Evolutionary conservation across 306 rosid genomes (phyloP).

Genomic region (Pyrus communis): DNA sequence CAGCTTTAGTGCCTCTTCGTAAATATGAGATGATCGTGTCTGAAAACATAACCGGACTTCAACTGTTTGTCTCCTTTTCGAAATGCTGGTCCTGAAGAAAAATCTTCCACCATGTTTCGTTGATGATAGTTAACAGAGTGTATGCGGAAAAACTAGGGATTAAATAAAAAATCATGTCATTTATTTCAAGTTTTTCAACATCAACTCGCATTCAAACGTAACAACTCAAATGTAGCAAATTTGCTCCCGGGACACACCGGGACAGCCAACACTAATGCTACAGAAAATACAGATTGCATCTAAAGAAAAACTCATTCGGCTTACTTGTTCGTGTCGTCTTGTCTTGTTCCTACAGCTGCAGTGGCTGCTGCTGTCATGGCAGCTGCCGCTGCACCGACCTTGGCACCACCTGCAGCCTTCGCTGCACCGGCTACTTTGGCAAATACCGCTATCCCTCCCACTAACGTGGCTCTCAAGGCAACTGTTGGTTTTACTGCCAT

Average conservation of each 20-base stretch:
- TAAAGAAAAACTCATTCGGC: constrained; percentile 23
- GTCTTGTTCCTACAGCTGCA: constrained; percentile 61
- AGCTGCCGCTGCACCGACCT: constrained; percentile 73
- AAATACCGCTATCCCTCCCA: constrained; percentile 84
- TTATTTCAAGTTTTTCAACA: background rate
- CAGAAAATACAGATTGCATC: constrained; percentile 2
- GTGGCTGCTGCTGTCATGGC: constrained; percentile 88
- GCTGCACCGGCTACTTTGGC: constrained; percentile 64
- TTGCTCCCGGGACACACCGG: background rate
- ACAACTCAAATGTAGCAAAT: background rate
- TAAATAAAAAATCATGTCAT: background rate
- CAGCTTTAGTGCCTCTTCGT: background rate
- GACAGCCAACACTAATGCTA: constrained; percentile 3
- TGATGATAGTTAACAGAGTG: too few species aligned
- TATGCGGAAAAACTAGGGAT: too few species aligned
- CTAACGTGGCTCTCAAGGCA: constrained; percentile 72
- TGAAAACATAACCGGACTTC: background rate
- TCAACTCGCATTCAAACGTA: background rate
- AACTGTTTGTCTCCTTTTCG: background rate
- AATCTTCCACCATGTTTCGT: background rate
- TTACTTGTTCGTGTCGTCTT: constrained; percentile 32
- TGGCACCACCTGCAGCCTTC: constrained; percentile 86
- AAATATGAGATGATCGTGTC: background rate
- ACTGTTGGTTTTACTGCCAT: constrained; percentile 81
- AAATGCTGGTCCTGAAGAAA: background rate